phyloP scores from a whole-genome alignment of 345 rosid species.

The Sonneratia caseolaris region DNA sequence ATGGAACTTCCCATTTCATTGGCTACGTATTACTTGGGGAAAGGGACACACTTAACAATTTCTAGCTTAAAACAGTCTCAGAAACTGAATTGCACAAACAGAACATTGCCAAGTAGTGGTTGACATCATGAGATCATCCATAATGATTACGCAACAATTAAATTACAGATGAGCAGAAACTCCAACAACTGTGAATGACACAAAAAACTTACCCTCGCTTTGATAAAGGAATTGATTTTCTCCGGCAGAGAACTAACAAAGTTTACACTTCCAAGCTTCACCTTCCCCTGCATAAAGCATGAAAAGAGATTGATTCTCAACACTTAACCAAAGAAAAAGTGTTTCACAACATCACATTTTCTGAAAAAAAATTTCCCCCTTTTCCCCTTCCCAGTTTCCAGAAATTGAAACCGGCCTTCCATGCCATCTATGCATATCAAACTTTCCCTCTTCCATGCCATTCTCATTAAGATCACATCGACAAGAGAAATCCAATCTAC shows the following conservation, averaged over 20 bases:
- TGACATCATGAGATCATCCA: neutral
- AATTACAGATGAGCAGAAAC: neutral
- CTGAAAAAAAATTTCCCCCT: too few relatives aligned
- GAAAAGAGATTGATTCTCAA: neutral
- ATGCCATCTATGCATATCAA: neutral
- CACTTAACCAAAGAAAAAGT: too few relatives aligned
- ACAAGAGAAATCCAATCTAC: neutral
- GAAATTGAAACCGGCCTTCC: neutral
- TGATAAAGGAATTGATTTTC: slow-evolving; percentile 26
- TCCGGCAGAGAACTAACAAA: slow-evolving; percentile 19
- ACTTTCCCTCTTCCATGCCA: neutral
- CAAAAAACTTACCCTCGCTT: slow-evolving; percentile 37
- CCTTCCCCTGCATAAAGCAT: slow-evolving; percentile 35
- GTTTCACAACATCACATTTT: neutral
- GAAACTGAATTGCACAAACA: neutral
- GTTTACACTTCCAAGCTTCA: slow-evolving; percentile 41
- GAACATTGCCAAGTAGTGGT: neutral
- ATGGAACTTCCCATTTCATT: too few relatives aligned
- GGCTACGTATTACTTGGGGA: too few relatives aligned
- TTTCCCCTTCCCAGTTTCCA: neutral
- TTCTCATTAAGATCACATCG: neutral
- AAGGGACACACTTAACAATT: too few relatives aligned
- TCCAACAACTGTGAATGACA: neutral
- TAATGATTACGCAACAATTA: neutral
- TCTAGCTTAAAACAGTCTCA: neutral